Evolutionary conservation across 2,329 filamentous ascomycete species (phyloP).

Genomic region (Colletotrichum shisoi): DNA sequence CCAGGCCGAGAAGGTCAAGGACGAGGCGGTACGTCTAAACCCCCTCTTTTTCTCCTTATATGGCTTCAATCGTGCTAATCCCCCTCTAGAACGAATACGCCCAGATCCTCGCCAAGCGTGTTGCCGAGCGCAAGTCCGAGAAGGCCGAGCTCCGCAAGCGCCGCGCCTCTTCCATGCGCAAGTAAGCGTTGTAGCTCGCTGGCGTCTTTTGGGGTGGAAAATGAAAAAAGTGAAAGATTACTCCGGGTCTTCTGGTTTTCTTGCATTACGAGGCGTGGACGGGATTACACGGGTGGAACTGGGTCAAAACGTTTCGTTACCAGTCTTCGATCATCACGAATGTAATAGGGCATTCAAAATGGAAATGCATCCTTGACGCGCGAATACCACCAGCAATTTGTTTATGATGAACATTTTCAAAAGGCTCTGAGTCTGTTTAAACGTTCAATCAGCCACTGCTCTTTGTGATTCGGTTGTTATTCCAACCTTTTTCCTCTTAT

Average conservation of each 20-base stretch:
- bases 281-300: conserved; percentile 42
- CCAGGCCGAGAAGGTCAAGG: conserved; percentile 95
- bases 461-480: background rate
- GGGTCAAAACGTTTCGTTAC: conserved; percentile 13
- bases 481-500: background rate
- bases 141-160: conserved; percentile 96
- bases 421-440: background rate
- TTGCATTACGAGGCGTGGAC: conserved; percentile 52
- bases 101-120: conserved; percentile 94
- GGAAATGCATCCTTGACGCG: conserved; percentile 46
- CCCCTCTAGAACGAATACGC: conserved; percentile 87
- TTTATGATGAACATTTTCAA: conserved; percentile 9
- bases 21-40: conserved; percentile 84
- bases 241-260: conserved; percentile 52
- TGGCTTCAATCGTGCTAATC: conserved; percentile 48
- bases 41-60: background rate
- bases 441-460: background rate
- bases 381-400: conserved; percentile 37
- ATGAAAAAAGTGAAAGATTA: conserved; percentile 43
- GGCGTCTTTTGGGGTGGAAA: conserved; percentile 42
- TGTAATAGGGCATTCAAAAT: conserved; percentile 52
- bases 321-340: conserved; percentile 44
- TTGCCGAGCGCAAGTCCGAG: conserved; percentile 92
- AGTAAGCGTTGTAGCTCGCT: conserved; percentile 63
- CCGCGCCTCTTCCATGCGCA: conserved; percentile 92